Evolutionary conservation across 768 basidiomycete genomes (phyloP).

Genomic region (Auriscalpium vulgare): DNA sequence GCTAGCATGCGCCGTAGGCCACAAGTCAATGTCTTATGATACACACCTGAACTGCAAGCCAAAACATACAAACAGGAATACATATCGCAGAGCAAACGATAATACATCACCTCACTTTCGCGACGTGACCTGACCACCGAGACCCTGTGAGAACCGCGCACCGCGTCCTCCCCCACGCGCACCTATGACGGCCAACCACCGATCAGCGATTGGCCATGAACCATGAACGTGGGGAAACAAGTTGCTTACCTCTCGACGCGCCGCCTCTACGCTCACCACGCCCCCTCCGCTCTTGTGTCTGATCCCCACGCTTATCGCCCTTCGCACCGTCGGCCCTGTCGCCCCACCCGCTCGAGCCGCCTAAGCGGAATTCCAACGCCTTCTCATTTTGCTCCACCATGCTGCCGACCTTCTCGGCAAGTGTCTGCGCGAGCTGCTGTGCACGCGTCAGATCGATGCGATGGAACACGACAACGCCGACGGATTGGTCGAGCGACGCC

Average conservation of each 20-base stretch:
- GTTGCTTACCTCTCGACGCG: slow-evolving; percentile 23
- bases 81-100: neutral
- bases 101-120: neutral
- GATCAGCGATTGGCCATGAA: neutral
- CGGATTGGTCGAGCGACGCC: slow-evolving; percentile 88
- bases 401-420: slow-evolving; percentile 80
- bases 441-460: slow-evolving; percentile 80
- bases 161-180: slow-evolving; percentile 9
- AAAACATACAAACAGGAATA: neutral
- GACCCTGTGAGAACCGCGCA: slow-evolving; percentile 12
- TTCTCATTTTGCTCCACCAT: slow-evolving; percentile 94
- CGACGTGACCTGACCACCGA: slow-evolving; percentile 11
- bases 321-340: slow-evolving; percentile 64
- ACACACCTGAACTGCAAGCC: neutral
- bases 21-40: neutral
- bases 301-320: slow-evolving; percentile 75
- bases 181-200: slow-evolving; percentile 1
- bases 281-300: slow-evolving; percentile 68
- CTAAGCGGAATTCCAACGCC: slow-evolving; percentile 75
- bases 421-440: slow-evolving; percentile 82
- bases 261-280: slow-evolving; percentile 63
- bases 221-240: neutral
- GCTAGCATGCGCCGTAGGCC: no score
- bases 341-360: slow-evolving; percentile 53
- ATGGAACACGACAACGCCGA: slow-evolving; percentile 88